Evolutionary conservation across 345 rosid species (phyloP).

Genomic region (Microcos paniculata): DNA sequence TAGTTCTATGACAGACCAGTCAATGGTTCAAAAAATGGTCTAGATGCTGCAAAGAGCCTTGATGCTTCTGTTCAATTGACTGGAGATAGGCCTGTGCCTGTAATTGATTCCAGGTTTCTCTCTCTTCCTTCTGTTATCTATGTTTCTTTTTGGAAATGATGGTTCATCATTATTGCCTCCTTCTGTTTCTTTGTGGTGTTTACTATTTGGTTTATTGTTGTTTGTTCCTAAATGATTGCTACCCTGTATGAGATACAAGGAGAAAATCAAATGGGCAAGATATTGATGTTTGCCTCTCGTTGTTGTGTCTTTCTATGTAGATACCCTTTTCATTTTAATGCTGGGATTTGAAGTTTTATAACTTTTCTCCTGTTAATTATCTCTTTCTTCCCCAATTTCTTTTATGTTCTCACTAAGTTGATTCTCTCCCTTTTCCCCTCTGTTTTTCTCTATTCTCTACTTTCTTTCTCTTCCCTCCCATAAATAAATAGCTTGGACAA

Average conservation of each 20-base stretch:
- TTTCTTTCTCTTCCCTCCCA: not conserved
- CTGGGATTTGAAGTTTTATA: slow-evolving; percentile 1
- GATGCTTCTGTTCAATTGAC: slow-evolving; percentile 24
- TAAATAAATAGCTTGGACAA: not conserved
- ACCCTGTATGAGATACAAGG: not conserved
- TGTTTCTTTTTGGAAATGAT: not conserved
- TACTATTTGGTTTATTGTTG: not conserved
- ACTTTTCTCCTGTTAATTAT: not conserved
- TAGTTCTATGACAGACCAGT: slow-evolving; percentile 68
- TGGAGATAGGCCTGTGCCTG: slow-evolving; percentile 16
- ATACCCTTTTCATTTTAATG: not conserved
- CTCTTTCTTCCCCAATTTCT: not conserved
- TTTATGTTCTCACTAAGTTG: not conserved
- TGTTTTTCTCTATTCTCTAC: not conserved
- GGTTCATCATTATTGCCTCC: not conserved
- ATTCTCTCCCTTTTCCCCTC: not conserved
- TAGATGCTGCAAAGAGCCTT: slow-evolving; percentile 25
- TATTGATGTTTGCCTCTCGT: not conserved
- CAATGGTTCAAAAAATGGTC: slow-evolving; percentile 37
- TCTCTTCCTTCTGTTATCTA: not conserved
- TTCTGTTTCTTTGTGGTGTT: not conserved
- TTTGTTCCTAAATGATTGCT: not conserved
- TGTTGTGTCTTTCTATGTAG: not conserved
- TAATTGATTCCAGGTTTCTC: slow-evolving; percentile 40
- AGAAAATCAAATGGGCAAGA: not conserved